A percentile compares a stretch with the other conserved stretches of the same genome.
Conservation (phyloP, 495 filamentous ascomycete genomes). For the Xylaria grammica region DNA sequence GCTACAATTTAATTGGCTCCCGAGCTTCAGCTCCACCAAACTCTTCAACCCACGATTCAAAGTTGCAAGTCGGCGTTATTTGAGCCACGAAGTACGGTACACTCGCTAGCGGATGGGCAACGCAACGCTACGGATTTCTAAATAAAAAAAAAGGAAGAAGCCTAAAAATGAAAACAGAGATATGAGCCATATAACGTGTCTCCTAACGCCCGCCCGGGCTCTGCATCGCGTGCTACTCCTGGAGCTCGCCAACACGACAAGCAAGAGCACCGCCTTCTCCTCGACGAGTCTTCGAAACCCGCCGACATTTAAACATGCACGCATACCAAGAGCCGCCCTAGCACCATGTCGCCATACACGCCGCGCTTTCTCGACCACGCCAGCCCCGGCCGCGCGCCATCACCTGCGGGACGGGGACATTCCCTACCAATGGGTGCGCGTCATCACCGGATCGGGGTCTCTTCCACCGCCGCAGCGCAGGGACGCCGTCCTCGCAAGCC, state of each 20-base stretch:
- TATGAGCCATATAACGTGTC: constrained; percentile 31
- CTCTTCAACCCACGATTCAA: background rate
- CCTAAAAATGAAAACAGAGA: background rate
- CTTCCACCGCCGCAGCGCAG: constrained; percentile 54
- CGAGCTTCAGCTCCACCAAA: constrained; percentile 18
- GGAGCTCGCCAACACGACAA: constrained; percentile 21
- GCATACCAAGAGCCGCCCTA: background rate
- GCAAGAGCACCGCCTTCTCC: constrained; percentile 2
- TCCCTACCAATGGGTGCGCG: constrained; percentile 50
- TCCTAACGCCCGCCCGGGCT: constrained; percentile 34
- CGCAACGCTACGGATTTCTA: background rate
- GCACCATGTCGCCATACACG: constrained; percentile 15
- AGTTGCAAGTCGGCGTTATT: background rate
- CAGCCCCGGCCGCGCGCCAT: constrained; percentile 15
- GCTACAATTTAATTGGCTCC: constrained; percentile 26
- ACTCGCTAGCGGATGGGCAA: background rate
- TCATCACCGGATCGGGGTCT: constrained; percentile 55
- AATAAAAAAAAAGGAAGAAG: background rate
- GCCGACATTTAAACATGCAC: background rate
- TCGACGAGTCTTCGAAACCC: background rate
- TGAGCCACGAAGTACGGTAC: background rate
- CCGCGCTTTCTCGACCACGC: constrained; percentile 28
- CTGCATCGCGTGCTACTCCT: constrained; percentile 33
- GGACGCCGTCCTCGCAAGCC: constrained; percentile 46
- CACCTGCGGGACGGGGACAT: constrained; percentile 63